Base-by-base conservation (phyloP, 2,329 filamentous ascomycete genomes). In the Aphanoascus verrucosus region DNA sequence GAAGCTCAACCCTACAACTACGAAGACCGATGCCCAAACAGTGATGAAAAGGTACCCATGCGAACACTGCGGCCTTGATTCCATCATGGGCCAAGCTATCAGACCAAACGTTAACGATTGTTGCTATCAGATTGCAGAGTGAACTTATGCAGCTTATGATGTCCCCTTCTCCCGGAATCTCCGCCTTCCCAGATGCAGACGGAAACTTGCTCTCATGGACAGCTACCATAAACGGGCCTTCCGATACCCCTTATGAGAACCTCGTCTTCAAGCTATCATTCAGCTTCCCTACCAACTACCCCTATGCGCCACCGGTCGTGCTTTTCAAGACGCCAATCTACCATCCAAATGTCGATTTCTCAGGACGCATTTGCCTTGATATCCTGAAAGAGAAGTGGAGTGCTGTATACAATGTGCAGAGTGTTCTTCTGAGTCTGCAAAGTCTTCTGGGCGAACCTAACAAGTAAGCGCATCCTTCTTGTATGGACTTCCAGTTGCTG, bases 361-460 rank as follows among this genome's bases (percentile, higher is more conserved):
- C 86, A 2, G 93, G 93, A 40, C 82, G 93, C 54, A 98, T 98
- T 71, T 98, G 93, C 70, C 78, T 98, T 57, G 94, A 98, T 66
- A 98, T 98, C 61, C 78, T 98, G 60, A 97, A 96, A 78, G 93
- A 97, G 71, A 96, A 96, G 75, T 98, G 93, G 93, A 95, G 89
- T 56, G 89, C 93, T 15, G 90, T 94, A 42, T 94, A 96, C 78
- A 97, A 97, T 66, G 89, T 94, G 57, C 88, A 94, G 70, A 94
- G 86, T 45, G 88, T 98, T 45, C 76, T 98, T 53, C 71, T 98
- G 64, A 97, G 91, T 63, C 73, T 98, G 71, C 93, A 98, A 73
- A 96, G 90, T 71, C 74, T 98, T 65, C 79, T 98, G 32, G 93
- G 91, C 23, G 93, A 98, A 73, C 93, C 93, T 35, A 98, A 98